Conservation (phyloP, 257 asterid genomes). For the Handroanthus guayacan region DNA sequence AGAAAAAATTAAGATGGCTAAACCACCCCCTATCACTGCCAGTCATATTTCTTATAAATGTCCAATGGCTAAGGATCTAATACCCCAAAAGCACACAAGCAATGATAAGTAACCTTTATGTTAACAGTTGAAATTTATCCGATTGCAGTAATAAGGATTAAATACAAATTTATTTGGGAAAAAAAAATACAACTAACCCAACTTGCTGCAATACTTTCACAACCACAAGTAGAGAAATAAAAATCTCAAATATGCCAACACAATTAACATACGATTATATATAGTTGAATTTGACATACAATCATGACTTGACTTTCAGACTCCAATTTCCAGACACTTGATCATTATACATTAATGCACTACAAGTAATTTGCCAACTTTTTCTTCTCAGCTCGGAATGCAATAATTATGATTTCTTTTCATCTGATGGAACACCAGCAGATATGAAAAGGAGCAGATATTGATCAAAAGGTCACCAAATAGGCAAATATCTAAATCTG, state of each 20-base stretch:
- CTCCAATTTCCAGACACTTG: not conserved
- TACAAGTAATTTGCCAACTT: slow-evolving; percentile 1
- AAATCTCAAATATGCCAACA: not conserved
- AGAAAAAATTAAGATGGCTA: not conserved
- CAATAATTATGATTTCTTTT: slow-evolving; percentile 6
- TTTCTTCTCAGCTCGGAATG: slow-evolving; percentile 5
- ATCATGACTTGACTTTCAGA: slow-evolving; percentile 4
- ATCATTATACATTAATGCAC: slow-evolving; percentile 4
- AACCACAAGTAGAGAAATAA: not conserved
- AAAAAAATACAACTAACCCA: not conserved
- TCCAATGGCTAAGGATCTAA: not conserved
- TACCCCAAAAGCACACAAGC: not conserved
- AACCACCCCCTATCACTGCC: slow-evolving; percentile 17
- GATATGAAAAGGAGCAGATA: slow-evolving; percentile 17
- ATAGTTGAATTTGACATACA: not conserved
- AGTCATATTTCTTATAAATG: not conserved
- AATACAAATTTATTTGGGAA: too few relatives aligned
- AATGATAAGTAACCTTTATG: not conserved
- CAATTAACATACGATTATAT: slow-evolving; percentile 8
- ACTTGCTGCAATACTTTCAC: not conserved
- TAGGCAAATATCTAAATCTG: not conserved
- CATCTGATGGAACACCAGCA: slow-evolving; percentile 6
- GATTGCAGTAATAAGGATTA: not conserved
- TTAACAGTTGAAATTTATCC: not conserved
- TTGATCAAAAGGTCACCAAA: slow-evolving; percentile 13